Conservation (phyloP, 768 basidiomycete genomes). For the Suillus decipiens region DNA sequence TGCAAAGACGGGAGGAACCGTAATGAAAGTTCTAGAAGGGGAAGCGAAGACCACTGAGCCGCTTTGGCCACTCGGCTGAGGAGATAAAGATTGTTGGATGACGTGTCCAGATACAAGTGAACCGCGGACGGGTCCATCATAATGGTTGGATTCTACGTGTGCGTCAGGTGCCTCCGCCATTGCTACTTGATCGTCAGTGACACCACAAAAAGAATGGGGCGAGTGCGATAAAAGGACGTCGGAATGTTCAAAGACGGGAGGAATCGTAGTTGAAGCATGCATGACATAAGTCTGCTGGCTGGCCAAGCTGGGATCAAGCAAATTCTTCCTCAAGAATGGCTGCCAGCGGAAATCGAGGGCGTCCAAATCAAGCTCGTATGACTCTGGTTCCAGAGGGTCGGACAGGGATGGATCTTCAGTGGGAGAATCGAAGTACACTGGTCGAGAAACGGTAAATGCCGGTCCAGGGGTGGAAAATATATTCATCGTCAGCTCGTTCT, state of each 20-base stretch:
- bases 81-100: background rate
- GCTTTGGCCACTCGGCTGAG: background rate
- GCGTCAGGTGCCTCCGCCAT: background rate
- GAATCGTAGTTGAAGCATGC: background rate
- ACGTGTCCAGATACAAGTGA: slow-evolving; percentile 4
- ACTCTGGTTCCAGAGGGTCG: slow-evolving; percentile 37
- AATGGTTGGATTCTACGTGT: background rate
- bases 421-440: slow-evolving; percentile 54
- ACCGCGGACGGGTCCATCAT: background rate
- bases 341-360: slow-evolving; percentile 58
- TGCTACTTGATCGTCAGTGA: background rate
- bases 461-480: slow-evolving; percentile 55
- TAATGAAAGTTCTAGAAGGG: slow-evolving; percentile 23
- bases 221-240: background rate
- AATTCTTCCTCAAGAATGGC: slow-evolving; percentile 41
- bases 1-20: background rate
- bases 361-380: slow-evolving; percentile 41
- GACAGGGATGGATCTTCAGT: slow-evolving; percentile 48
- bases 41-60: slow-evolving; percentile 17
- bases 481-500: slow-evolving; percentile 13
- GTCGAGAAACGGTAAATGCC: slow-evolving; percentile 29
- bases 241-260: background rate
- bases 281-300: background rate
- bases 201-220: background rate
- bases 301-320: background rate